These are phyloP conservation scores for Cercis canadensis DNA, from an alignment of 306 rosid genomes.

Conservation along the genomic window DNA sequence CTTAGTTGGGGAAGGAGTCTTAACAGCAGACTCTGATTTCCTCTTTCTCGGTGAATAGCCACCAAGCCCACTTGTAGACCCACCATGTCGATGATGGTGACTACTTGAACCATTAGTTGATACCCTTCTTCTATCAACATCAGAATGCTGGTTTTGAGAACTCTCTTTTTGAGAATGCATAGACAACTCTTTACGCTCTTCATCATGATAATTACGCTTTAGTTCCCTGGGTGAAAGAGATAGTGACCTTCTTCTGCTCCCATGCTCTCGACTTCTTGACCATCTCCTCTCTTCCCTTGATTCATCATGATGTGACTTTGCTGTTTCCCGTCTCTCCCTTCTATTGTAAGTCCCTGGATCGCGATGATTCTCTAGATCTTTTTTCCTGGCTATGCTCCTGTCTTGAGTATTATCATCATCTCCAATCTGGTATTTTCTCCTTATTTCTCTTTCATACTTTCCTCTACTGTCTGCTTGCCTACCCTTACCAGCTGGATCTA, in stretches of 20 bases:
- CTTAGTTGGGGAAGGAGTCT: conserved; percentile 81
- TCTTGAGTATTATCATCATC: conserved; percentile 57
- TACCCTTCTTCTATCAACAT: conserved; percentile 57
- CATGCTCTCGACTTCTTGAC: conserved; percentile 67
- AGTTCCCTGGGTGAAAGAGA: conserved; percentile 62
- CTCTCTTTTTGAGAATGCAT: conserved; percentile 52
- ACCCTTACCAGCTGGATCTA: conserved; percentile 56
- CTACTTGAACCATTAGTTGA: conserved; percentile 71
- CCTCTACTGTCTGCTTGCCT: conserved; percentile 53
- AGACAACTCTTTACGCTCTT: conserved; percentile 48
- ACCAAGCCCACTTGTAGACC: conserved; percentile 78
- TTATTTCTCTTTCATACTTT: conserved; percentile 61
- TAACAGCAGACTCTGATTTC: conserved; percentile 75
- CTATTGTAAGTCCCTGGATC: conserved; percentile 47
- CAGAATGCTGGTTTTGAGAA: conserved; percentile 60
- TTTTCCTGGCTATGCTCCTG: conserved; percentile 52
- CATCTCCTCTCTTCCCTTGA: conserved; percentile 62
- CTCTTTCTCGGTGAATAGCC: conserved; percentile 99
- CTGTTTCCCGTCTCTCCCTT: conserved; percentile 53
- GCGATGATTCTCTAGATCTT: conserved; percentile 50
- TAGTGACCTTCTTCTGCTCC: conserved; percentile 55
- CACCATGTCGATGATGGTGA: conserved; percentile 64
- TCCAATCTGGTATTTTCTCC: conserved; percentile 61
- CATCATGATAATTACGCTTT: conserved; percentile 46
- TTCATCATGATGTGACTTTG: conserved; percentile 59